These are phyloP conservation scores for Stellera chamaejasme DNA, from an alignment of 345 rosid genomes.

Conservation along the genomic window DNA sequence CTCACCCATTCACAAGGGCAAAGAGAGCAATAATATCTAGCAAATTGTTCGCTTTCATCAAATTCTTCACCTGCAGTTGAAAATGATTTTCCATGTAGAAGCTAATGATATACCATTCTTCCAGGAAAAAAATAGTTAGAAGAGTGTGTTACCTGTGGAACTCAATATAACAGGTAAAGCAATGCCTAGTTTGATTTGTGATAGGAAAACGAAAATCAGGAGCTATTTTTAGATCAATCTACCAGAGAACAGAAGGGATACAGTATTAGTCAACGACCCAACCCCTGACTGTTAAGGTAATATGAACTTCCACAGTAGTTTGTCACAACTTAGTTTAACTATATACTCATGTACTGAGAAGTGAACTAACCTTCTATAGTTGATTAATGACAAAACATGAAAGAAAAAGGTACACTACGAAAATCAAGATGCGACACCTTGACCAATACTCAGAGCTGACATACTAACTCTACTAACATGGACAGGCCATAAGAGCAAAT, in stretches of 20 bases:
- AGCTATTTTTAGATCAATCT: conserved; percentile 70
- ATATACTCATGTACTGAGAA: too few species aligned
- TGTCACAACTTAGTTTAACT: too few species aligned
- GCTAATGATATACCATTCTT: neutral
- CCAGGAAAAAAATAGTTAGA: conserved; percentile 1
- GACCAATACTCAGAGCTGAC: too few species aligned
- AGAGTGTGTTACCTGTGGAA: conserved; percentile 46
- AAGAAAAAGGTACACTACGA: too few species aligned
- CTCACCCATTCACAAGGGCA: conserved; percentile 97
- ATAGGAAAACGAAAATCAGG: conserved; percentile 79
- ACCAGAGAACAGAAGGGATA: neutral
- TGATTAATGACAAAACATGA: too few species aligned
- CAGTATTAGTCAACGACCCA: too few species aligned
- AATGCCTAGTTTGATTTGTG: conserved; percentile 71
- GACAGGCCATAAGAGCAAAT: too few species aligned
- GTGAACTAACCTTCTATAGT: too few species aligned
- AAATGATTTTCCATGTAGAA: neutral
- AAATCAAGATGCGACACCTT: too few species aligned
- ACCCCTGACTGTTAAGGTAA: too few species aligned
- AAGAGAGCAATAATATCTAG: conserved; percentile 79
- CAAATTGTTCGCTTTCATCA: conserved; percentile 58
- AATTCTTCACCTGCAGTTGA: conserved; percentile 59
- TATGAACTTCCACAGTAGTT: too few species aligned
- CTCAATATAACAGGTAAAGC: conserved; percentile 76
- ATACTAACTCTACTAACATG: too few species aligned